Evolutionary conservation across 805 yeast genomes (phyloP).

Genomic region (Hanseniaspora singularis): DNA sequence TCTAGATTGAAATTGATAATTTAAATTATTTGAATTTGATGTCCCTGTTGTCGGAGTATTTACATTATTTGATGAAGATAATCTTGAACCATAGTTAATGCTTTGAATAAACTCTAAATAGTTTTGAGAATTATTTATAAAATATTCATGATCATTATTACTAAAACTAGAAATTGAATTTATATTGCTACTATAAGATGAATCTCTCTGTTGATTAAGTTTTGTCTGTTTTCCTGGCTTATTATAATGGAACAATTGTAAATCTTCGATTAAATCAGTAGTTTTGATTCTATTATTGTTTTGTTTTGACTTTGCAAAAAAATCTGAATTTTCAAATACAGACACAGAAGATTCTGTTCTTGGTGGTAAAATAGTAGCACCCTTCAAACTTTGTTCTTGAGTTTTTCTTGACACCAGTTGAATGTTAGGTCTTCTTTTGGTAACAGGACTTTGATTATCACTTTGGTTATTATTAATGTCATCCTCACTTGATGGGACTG

Average conservation of each 20-base stretch:
- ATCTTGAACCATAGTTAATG: background rate
- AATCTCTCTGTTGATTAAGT: background rate
- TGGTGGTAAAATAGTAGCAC: conserved; percentile 15
- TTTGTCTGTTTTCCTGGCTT: background rate
- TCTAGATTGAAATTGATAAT: conserved; percentile 12
- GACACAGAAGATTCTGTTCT: conserved; percentile 16
- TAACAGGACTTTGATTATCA: background rate
- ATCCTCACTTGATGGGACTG: too few relatives aligned
- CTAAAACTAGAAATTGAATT: conserved; percentile 6
- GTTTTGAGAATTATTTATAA: background rate
- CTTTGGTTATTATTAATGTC: background rate
- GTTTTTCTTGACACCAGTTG: background rate
- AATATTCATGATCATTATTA: conserved; percentile 7
- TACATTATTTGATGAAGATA: background rate
- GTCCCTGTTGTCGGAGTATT: background rate
- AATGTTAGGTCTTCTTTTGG: conserved; percentile 10
- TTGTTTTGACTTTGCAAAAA: background rate
- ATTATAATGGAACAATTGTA: conserved; percentile 4
- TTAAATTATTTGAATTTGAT: background rate
- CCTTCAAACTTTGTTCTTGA: background rate
- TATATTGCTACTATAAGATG: conserved; percentile 1
- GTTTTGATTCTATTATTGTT: conserved; percentile 8
- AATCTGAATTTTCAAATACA: background rate
- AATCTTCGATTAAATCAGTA: conserved; percentile 5
- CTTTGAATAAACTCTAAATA: conserved; percentile 11